phyloP scores from a whole-genome alignment of 2,329 filamentous ascomycete species.

The Aureobasidium sp. region DNA sequence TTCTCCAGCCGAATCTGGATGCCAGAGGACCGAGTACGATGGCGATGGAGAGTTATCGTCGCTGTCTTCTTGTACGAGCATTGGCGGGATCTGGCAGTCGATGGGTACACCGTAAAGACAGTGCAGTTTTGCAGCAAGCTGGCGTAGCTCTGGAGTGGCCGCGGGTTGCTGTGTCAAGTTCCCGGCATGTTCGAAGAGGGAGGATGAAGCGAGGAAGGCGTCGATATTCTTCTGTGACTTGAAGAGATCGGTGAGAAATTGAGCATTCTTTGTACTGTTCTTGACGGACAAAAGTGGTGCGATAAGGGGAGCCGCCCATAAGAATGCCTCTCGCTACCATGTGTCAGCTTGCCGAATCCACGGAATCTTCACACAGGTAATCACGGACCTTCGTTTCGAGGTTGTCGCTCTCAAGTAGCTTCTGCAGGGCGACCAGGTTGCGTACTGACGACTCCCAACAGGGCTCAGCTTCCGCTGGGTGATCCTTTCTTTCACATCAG shows the following conservation, averaged over 20 bases:
- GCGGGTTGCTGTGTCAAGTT: slow-evolving; percentile 34
- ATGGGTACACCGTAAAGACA: slow-evolving; percentile 57
- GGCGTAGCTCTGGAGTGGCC: slow-evolving; percentile 41
- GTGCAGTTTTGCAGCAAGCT: slow-evolving; percentile 58
- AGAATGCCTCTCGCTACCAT: slow-evolving; percentile 28
- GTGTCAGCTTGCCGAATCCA: background rate
- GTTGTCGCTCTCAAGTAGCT: slow-evolving; percentile 39
- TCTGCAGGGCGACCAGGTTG: slow-evolving; percentile 32
- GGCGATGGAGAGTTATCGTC: slow-evolving; percentile 4
- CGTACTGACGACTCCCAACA: slow-evolving; percentile 33
- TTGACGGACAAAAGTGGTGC: slow-evolving; percentile 21
- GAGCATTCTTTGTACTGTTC: slow-evolving; percentile 40
- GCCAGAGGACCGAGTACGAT: background rate
- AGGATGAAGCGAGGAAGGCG: slow-evolving; percentile 58
- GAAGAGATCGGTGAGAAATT: slow-evolving; percentile 34
- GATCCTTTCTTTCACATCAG: slow-evolving; percentile 5
- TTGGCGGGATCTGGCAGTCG: slow-evolving; percentile 20
- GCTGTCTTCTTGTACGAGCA: slow-evolving; percentile 17
- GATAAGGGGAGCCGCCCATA: slow-evolving; percentile 21
- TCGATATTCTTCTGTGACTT: slow-evolving; percentile 45
- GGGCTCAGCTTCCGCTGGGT: slow-evolving; percentile 20
- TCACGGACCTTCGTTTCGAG: slow-evolving; percentile 31
- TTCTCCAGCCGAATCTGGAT: background rate
- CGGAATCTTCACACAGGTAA: background rate
- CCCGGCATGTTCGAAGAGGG: slow-evolving; percentile 53